Evolutionary conservation across 148 eudicot genomes (phyloP).

Genomic region (Polygonum maritimum): DNA sequence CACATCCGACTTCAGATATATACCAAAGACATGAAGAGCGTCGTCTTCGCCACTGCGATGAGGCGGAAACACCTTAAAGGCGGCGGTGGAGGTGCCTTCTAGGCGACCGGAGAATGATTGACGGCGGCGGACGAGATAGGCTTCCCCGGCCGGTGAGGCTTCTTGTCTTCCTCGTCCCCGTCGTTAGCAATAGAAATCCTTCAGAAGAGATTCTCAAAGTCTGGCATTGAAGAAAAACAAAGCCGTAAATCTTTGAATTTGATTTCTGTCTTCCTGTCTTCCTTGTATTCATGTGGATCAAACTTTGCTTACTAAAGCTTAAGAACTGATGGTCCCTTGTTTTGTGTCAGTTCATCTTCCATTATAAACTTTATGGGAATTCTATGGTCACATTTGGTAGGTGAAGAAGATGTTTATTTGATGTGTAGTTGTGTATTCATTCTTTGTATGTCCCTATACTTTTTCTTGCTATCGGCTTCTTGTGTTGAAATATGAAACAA

Average conservation of each 20-base stretch:
- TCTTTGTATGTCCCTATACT: neutral
- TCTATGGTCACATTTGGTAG: conserved; percentile 22
- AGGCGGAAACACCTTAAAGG: too few species aligned
- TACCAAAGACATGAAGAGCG: too few species aligned
- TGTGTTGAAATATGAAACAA: neutral
- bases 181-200: conserved; percentile 29
- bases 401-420: conserved; percentile 22
- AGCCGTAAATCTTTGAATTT: conserved; percentile 29
- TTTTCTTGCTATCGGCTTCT: neutral
- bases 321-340: conserved; percentile 13
- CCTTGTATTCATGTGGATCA: conserved; percentile 29
- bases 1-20: too few species aligned
- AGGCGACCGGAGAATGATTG: neutral
- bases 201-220: conserved; percentile 57
- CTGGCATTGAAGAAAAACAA: conserved; percentile 82
- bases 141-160: neutral
- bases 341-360: conserved; percentile 7
- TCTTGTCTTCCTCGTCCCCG: conserved; percentile 5
- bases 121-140: neutral
- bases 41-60: too few species aligned
- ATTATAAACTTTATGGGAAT: conserved; percentile 12
- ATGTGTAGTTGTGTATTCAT: conserved; percentile 26
- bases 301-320: conserved; percentile 26
- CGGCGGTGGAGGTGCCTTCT: neutral
- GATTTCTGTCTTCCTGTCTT: too few species aligned